These are phyloP conservation scores for Haplographium delicatum DNA, from an alignment of 495 filamentous ascomycete species.

Conservation along the genomic window DNA sequence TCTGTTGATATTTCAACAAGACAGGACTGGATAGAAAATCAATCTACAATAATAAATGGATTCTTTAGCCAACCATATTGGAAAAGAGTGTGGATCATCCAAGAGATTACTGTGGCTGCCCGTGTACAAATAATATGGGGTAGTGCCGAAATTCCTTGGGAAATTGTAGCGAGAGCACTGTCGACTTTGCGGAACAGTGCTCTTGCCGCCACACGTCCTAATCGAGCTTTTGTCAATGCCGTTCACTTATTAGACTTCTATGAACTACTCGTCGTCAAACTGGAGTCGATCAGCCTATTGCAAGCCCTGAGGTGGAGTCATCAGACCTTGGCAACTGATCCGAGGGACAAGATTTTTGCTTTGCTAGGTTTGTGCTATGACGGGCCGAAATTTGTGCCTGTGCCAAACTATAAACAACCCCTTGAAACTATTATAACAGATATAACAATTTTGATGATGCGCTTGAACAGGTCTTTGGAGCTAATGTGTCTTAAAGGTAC, in stretches of 20 bases:
- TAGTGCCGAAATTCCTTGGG: not conserved
- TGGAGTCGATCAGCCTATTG: not conserved
- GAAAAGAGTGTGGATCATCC: not conserved
- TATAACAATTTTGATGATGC: not conserved
- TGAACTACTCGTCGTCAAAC: not conserved
- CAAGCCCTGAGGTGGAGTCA: not conserved
- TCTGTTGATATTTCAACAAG: no score
- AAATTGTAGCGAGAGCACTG: not conserved
- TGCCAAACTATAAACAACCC: not conserved
- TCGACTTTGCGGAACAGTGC: not conserved
- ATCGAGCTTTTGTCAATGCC: not conserved
- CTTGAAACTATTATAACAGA: not conserved
- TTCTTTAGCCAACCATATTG: not conserved
- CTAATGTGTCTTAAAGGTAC: constrained; percentile 1
- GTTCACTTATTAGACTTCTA: not conserved
- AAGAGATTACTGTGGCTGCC: not conserved
- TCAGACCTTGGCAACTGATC: not conserved
- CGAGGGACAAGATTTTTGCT: constrained; percentile 1
- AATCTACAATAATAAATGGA: not conserved
- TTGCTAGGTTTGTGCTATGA: not conserved
- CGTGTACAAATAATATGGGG: not conserved
- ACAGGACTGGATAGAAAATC: not conserved
- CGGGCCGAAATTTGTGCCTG: not conserved
- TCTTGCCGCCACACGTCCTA: not conserved
- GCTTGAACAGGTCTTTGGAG: not conserved